Percentiles rank a stretch among this genome's conserved stretches.
phyloP scores from a whole-genome alignment of 129 eudicot species.

The Daucus carota region DH1_v3.0 NC_030385.2:1495001-1495500 shows the following conservation, averaged over 20 bases:
- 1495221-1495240: constrained; percentile 88
- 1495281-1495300: constrained; percentile 97
- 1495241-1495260: constrained; percentile 96
- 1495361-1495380: constrained; percentile 93
- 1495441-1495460: background rate
- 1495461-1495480: background rate
- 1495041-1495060: background rate
- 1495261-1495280: constrained; percentile 98
- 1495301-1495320: constrained; percentile 99
- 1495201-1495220: constrained; percentile 41
- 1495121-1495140: background rate
- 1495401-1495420: background rate
- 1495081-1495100: background rate
- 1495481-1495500: background rate
- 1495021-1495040: background rate
- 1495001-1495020: background rate
- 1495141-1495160: background rate
- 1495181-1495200: background rate
- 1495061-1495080: background rate
- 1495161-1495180: background rate
- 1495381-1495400: background rate
- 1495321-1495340: constrained; percentile 88
- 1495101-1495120: background rate
- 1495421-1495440: background rate
- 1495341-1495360: constrained; percentile 86